phyloP scores from a whole-genome alignment of 2,329 filamentous ascomycete species.

The Pseudohalonectria lignicola region DNA sequence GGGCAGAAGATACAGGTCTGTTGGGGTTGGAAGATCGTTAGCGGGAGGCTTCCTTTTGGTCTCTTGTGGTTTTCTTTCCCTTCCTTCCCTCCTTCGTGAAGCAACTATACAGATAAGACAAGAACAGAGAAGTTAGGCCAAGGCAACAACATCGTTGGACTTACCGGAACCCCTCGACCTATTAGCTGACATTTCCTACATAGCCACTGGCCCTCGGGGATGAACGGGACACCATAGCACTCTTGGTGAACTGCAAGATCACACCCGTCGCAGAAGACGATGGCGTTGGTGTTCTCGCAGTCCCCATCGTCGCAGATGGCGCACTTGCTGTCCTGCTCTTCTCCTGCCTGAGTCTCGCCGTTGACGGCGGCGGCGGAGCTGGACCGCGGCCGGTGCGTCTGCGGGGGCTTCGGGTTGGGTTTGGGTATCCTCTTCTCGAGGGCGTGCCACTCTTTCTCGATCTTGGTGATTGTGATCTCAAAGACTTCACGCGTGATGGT shows the following conservation, averaged over 20 bases:
- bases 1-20: constrained; percentile 96
- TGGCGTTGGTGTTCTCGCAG: constrained; percentile 97
- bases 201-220: constrained; percentile 96
- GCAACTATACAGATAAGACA: too few relatives aligned
- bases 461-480: constrained; percentile 96
- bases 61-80: too few relatives aligned
- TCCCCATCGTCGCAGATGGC: constrained; percentile 98
- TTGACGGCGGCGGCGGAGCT: constrained; percentile 94
- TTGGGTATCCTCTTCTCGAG: constrained; percentile 95
- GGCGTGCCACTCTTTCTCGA: constrained; percentile 97
- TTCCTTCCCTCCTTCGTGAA: too few relatives aligned
- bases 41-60: not conserved
- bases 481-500: constrained; percentile 88
- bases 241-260: constrained; percentile 97
- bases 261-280: constrained; percentile 97
- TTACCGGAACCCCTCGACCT: constrained; percentile 75
- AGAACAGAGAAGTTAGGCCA: too few relatives aligned
- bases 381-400: constrained; percentile 84
- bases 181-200: constrained; percentile 95
- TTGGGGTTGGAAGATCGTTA: constrained; percentile 4
- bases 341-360: constrained; percentile 75
- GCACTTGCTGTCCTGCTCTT: constrained; percentile 95
- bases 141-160: too few relatives aligned
- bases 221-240: constrained; percentile 97
- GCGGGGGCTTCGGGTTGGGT: constrained; percentile 88